Base-by-base conservation (phyloP, 164 flowering plant genomes). In the Piper longum region DNA sequence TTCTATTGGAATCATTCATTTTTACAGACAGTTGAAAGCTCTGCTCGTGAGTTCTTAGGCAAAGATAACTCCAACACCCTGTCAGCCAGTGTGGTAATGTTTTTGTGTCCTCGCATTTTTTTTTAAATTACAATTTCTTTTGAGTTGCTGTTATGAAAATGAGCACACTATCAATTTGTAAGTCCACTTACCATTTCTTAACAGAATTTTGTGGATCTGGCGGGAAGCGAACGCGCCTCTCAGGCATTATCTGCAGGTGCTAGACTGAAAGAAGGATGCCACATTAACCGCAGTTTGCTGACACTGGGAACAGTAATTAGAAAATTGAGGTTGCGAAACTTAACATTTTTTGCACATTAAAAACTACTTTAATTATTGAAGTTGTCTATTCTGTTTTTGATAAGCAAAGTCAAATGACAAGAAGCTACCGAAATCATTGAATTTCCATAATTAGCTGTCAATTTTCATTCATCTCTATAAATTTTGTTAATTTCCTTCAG, bases 141-240 rank as follows among this genome's bases (percentile, higher is more conserved):
- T 26, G 36, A 26, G 36, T 26, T 26, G 36, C 2, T 26, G 36
- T 26, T 26, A 26, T 26, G 36, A 26, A 26, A 26, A 26, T 26
- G 36, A 26, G 2, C 36, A 26, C 36, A 26, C 2, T 26, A 2
- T 26, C 36, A 26, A 26, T 26, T 26, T 26, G 36, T 26, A 41
- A 17, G 14, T 64, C 36, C 2, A 26, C 36, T 26, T 26, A 26
- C 36, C 36, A 26, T 26, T 26, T 41, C 18, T 12, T 16, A 55
- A 8, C 86, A 91, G 98, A 91, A 91, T 77, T 87, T 91, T 65
- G 98, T 91, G 11, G 98, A 91, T 75, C 79, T 91, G 54, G 98
- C 98, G 60, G 98, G 98, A 62, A 88, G 99, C 74, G 99, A 95
- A 71, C 96, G 97, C 65, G 93, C 97, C 57, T 88, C 97, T 71